Base-by-base conservation (phyloP, 2,329 filamentous ascomycete genomes). In the Endothia cerciana region DNA sequence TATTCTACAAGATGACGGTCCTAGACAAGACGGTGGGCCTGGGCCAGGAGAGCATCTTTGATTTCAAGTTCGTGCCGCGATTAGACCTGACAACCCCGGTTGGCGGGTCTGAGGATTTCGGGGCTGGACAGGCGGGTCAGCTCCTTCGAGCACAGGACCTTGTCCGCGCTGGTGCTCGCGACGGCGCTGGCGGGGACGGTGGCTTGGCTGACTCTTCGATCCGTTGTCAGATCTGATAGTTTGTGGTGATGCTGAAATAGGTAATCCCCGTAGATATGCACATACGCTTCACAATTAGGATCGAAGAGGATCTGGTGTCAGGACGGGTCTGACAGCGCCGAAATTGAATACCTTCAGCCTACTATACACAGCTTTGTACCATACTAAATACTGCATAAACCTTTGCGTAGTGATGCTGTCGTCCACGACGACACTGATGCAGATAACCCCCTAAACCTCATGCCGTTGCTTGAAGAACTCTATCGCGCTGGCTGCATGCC, bases 61-160 rank as follows among this genome's bases (percentile, higher is more conserved):
- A 89, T 25, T 90, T 93, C 77, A 90, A 92, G 73, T 91, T 90
- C 72, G 79, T 90, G 11, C 89, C 90, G 0, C 73, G 74, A 33
- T 72, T 79, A 22, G 76, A 76, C 28, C 76, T 73, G 68, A 73
- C 75, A 56, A 79, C 77, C 71, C 70, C 28, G 60, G 69, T 15
- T 71, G 72, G 45, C 36, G 41, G 49, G n/a, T 47, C 56, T 38
- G n/a, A 40, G 47, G 45, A 43, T 57, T n/a, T 28, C 33, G 25
- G 40, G 43, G 62, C 62, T 59, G 38, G 58, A 3, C 41, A 49
- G 17, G 43, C 51, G 62, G 3, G 13, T 58, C 28, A 77, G 75
- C 5, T 75, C 75, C 19, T 73, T 83, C 17, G 83, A 86, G 73
- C 76, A 74, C 68, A 76, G 82, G 64, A 84, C 83, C 70, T 63